phyloP scores from a whole-genome alignment of 805 yeast genomes.

The Ogataea degrootiae region DNA sequence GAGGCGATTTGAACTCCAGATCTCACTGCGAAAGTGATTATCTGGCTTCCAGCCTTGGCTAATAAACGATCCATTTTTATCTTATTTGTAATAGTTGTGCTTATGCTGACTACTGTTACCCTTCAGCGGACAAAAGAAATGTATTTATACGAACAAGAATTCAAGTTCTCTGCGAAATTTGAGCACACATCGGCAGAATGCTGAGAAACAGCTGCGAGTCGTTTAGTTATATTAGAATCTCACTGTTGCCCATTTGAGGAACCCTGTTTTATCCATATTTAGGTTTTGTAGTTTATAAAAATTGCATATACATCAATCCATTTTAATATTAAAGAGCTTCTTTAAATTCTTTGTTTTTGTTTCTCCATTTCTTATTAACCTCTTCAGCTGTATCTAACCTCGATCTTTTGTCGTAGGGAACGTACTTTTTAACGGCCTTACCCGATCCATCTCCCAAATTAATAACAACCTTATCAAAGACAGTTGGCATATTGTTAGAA shows the following conservation, averaged over 20 bases:
- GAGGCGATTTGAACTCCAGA: conserved; percentile 75
- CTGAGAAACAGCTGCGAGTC: no score
- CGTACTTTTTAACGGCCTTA: conserved; percentile 49
- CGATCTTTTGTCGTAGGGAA: conserved; percentile 52
- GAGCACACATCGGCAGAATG: no score
- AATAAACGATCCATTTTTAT: conserved; percentile 35
- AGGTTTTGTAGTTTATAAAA: no score
- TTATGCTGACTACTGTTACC: no score
- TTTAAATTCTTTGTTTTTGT: conserved; percentile 27
- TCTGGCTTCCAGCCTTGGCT: conserved; percentile 63
- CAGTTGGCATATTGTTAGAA: conserved; percentile 26
- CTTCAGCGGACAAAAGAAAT: no score
- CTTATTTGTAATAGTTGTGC: no score
- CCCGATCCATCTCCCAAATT: conserved; percentile 82
- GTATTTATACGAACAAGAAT: no score
- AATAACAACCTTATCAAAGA: conserved; percentile 8
- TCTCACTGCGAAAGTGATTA: conserved; percentile 73
- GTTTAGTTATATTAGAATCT: no score
- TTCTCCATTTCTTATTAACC: conserved; percentile 59
- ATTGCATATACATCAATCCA: not conserved
- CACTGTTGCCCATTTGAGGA: no score
- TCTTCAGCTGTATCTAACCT: conserved; percentile 61
- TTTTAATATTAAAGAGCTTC: not conserved
- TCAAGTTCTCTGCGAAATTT: no score
- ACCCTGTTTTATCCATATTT: no score